phyloP scores from a whole-genome alignment of 169 alveolate species.

The Plasmodium adleri region DNA sequence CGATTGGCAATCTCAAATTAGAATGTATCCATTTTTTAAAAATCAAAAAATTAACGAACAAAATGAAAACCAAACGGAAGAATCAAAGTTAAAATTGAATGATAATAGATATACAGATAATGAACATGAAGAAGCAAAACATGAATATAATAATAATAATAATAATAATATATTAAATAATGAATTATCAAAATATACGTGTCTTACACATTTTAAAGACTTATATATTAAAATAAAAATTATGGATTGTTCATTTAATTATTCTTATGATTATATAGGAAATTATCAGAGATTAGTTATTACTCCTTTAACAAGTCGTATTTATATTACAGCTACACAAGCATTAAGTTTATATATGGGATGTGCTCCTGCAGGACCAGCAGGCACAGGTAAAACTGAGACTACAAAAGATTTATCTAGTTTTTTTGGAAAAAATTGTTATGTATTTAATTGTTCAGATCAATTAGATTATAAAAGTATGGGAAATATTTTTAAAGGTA shows the following conservation, averaged over 20 bases:
- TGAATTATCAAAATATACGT: no score
- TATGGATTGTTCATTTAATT: constrained; percentile 94
- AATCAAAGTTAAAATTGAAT: background rate
- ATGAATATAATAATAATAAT: constrained; percentile 27
- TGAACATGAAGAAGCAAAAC: constrained; percentile 82
- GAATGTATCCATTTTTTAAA: constrained; percentile 86
- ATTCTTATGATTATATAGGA: constrained; percentile 97
- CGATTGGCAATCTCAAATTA: constrained; percentile 97
- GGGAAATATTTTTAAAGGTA: constrained; percentile 97
- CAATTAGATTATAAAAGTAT: constrained; percentile 96
- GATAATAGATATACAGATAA: background rate
- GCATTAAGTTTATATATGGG: constrained; percentile 97
- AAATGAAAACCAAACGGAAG: background rate
- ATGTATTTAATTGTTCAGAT: constrained; percentile 96
- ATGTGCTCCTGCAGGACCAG: constrained; percentile 99
- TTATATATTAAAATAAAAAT: constrained; percentile 91
- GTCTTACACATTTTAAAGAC: constrained; percentile 44
- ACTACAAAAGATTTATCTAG: constrained; percentile 96
- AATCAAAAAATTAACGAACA: background rate
- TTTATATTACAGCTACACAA: constrained; percentile 98
- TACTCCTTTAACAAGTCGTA: constrained; percentile 97
- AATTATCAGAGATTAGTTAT: constrained; percentile 97
- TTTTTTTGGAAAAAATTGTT: constrained; percentile 97
- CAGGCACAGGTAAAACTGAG: constrained; percentile 98
- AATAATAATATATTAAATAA: constrained; percentile 17